These are phyloP conservation scores for Ogataea pini DNA, from an alignment of 805 yeast genomes.

Conservation along the genomic window DNA sequence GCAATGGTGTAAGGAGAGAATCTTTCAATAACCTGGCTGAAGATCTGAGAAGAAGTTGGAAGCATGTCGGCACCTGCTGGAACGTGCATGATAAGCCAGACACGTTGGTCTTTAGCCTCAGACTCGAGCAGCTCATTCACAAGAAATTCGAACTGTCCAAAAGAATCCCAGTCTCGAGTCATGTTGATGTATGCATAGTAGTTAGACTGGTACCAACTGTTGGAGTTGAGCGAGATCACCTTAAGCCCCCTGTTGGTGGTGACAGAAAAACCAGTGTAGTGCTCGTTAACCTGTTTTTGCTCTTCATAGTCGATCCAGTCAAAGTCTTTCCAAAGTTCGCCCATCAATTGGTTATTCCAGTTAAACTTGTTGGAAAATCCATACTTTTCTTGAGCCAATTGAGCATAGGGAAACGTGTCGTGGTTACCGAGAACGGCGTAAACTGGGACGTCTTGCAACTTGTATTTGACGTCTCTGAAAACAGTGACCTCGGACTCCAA, in stretches of 20 bases:
- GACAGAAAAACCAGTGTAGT: conserved; percentile 63
- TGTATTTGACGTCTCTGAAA: conserved; percentile 52
- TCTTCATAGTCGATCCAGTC: conserved; percentile 44
- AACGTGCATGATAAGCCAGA: conserved; percentile 74
- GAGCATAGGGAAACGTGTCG: conserved; percentile 73
- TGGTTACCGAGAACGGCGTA: conserved; percentile 69
- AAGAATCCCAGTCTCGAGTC: conserved; percentile 52
- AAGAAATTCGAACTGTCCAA: conserved; percentile 63
- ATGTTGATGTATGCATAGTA: conserved; percentile 55
- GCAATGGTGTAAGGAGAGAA: conserved; percentile 71
- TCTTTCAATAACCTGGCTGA: conserved; percentile 59
- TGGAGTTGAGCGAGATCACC: conserved; percentile 64
- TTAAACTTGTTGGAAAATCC: conserved; percentile 43
- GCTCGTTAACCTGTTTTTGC: conserved; percentile 41
- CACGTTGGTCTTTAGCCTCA: conserved; percentile 58
- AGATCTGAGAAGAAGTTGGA: conserved; percentile 59
- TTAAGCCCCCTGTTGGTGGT: conserved; percentile 58
- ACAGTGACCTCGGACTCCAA: conserved; percentile 53
- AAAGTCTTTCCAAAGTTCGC: conserved; percentile 48
- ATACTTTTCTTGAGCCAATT: conserved; percentile 55
- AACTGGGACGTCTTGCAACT: conserved; percentile 53
- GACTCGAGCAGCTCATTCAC: conserved; percentile 62
- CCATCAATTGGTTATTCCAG: conserved; percentile 51
- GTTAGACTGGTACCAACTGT: conserved; percentile 66
- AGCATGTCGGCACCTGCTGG: conserved; percentile 62